Conservation (phyloP, 345 rosid genomes). For the Moricandia arvensis region DNA sequence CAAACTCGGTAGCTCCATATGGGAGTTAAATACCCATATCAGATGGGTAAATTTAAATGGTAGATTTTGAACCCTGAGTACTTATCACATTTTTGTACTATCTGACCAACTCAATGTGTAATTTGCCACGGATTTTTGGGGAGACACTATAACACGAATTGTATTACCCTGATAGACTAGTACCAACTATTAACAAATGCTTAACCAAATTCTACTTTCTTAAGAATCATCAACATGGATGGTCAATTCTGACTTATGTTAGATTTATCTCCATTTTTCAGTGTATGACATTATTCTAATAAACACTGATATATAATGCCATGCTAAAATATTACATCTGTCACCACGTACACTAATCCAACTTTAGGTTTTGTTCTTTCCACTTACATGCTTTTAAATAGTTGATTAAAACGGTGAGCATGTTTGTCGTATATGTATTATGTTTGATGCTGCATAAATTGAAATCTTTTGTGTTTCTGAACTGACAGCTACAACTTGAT, state of each 20-base stretch:
- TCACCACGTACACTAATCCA: slow-evolving; percentile 7
- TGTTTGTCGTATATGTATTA: slow-evolving; percentile 2
- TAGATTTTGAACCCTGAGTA: too few relatives aligned
- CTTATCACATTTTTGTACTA: too few relatives aligned
- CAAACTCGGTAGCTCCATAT: too few relatives aligned
- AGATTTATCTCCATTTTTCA: neutral
- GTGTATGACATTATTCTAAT: neutral
- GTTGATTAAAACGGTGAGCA: neutral
- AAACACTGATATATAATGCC: neutral
- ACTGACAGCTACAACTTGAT: slow-evolving; percentile 1
- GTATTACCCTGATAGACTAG: neutral
- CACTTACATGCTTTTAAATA: neutral
- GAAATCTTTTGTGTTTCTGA: neutral
- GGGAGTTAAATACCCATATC: too few relatives aligned
- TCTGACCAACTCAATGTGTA: neutral
- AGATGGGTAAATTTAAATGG: too few relatives aligned
- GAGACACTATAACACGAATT: too few relatives aligned
- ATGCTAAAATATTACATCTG: neutral
- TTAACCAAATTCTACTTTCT: neutral
- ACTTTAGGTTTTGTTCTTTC: neutral
- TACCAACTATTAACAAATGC: neutral
- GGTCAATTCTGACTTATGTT: neutral
- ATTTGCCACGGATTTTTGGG: neutral
- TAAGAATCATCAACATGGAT: neutral
- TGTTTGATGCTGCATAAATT: neutral